Percentiles rank a stretch among this genome's conserved stretches.
Conservation (phyloP, 2,329 filamentous ascomycete species). For the Leptodontidium sp. region DNA sequence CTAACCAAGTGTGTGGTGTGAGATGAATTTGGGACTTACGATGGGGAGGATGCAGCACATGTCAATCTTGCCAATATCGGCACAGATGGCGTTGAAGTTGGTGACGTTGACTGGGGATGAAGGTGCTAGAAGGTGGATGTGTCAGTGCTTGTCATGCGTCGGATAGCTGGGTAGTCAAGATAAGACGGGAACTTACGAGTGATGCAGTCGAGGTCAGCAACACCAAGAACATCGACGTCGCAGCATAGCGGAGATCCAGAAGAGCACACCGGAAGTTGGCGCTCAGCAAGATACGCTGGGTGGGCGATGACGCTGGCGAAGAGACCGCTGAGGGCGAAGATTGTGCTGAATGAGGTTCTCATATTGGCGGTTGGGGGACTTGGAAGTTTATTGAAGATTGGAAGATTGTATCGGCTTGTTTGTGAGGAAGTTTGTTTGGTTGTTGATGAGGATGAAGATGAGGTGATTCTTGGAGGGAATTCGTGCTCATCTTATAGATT, state of each 20-base stretch:
- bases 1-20: neutral
- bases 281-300: conserved; percentile 48
- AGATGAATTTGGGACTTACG: conserved; percentile 33
- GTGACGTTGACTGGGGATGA: conserved; percentile 53
- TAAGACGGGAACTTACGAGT: conserved; percentile 53
- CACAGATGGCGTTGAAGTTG: conserved; percentile 41
- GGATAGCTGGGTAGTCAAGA: neutral
- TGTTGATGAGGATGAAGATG: conserved; percentile 29
- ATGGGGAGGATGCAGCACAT: conserved; percentile 66
- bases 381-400: conserved; percentile 13
- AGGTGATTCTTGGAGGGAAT: conserved; percentile 27
- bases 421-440: conserved; percentile 20
- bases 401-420: conserved; percentile 17
- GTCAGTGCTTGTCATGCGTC: neutral
- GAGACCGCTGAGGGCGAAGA: conserved; percentile 38
- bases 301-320: conserved; percentile 40
- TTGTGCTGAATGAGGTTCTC: conserved; percentile 36
- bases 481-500: conserved; percentile 32
- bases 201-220: conserved; percentile 65
- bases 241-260: conserved; percentile 63
- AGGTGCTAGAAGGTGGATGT: conserved; percentile 45
- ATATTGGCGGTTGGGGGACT: conserved; percentile 33
- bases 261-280: conserved; percentile 52
- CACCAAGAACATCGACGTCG: conserved; percentile 65
- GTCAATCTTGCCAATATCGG: conserved; percentile 46